Evolutionary conservation across 2,329 filamentous ascomycete genomes (phyloP), one percentile per base, ranked within the genome.

Genomic region (Massarina eburnea): DNA sequence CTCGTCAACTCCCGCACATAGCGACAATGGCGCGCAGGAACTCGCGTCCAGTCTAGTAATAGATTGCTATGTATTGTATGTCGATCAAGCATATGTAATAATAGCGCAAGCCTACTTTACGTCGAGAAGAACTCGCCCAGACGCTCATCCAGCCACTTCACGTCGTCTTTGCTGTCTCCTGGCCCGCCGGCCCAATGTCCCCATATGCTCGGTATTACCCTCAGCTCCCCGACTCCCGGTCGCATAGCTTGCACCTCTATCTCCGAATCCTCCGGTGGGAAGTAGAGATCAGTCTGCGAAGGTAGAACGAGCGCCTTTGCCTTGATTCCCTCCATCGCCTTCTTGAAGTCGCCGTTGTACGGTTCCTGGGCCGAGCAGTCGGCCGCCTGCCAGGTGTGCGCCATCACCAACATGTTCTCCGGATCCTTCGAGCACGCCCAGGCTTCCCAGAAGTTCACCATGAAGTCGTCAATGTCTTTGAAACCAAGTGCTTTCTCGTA

Each of bases 261-360:
- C 58, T 87, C 81, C 0, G 86, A 90, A 54, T 91, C 89, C 58
- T 91, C 88, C 0, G 87, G 86, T 75, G 88, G 86, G 54, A 94
- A 92, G 62, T 92, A 92, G 4, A 92, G 74, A 62, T 92, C 89
- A 0, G 86, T 91, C 62, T 87, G 82, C 18, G 76, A 72, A 0
- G 89, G 88, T 12, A 91, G 67, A 3, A 92, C 84, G 33, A 92
- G 70, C 0, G 81, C 83, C 57, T 83, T 88, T 1, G 87, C 84
- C 63, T 85, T 87, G 67, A 92, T 90, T 2, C 75, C 78, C 37
- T 76, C 74, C 80, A 92, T 71, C 4, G 70, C 70, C 42, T 78
- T 77, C 47, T 79, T 77, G 52, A 90, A 86, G 51, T 87, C 71
- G 1, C 81, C 83, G 47, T 84, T 78, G 52, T 88, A 91, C 3